Base-by-base conservation (phyloP, 768 basidiomycete genomes). In the Lactarius trivialis region DNA sequence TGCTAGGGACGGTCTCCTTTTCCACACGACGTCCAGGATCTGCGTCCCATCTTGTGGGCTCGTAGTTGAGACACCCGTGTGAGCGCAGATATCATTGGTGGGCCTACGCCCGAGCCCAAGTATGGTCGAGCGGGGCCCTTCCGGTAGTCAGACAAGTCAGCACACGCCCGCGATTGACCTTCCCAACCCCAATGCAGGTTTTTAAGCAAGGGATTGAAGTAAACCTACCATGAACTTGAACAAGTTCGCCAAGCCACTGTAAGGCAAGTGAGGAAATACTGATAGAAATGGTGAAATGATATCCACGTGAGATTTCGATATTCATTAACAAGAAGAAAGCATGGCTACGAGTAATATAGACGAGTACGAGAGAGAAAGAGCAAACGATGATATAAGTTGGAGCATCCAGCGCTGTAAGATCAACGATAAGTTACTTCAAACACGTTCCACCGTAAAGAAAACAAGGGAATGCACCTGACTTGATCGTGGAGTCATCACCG, bases 191-290 rank as follows among this genome's bases (percentile, higher is more conserved):
- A 58, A 26, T 39, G 9, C 54, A 8, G 34, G 36, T 30, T 15
- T 0, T 32, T 12, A 32, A 48, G 12, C 19, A 45, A 5, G 30
- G 7, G 1, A 6, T 24, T 26, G 17, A 28, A 28, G 21, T 24
- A 39, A 58, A 11, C 2, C 5, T 54, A 58, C 57, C 61, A 55
- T 58, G 61, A 33, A 55, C 21, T n/a, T n/a, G n/a, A n/a, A n/a
- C 3, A 63, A 11, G 8, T 55, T 55, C 9, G 7, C 43, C 34
- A 49, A n/a, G 30, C 61, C 61, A 7, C 61, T 58, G 21, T 26
- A 19, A 2, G 15, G 36, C 19, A 7, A 37, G 51, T 48, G 34
- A 58, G 56, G 6, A 45, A 8, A 36, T 36, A 39, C 17, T 21
- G 15, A 11, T 26, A 26, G 30, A 21, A 30, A 8, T 0, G 4